Evolutionary conservation across 208 protist genomes (phyloP).

Genomic region (Angomonas desouzai): DNA sequence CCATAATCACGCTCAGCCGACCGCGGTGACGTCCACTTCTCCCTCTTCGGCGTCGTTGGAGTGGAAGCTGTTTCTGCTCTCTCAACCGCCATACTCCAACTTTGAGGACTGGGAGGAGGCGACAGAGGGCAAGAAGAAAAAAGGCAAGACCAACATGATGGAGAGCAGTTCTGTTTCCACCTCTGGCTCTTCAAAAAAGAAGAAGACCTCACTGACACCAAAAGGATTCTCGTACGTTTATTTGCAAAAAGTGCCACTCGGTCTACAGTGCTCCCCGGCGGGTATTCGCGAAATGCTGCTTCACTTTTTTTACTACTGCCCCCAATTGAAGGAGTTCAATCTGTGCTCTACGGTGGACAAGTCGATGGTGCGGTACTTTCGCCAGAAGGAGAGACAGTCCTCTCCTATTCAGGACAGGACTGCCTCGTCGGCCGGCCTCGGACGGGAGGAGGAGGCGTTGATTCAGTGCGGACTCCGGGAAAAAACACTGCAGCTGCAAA

Average conservation of each 20-base stretch:
- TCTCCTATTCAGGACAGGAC: background rate
- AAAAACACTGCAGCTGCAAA: background rate
- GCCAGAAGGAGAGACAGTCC: slow-evolving; percentile 18
- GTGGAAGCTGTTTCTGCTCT: slow-evolving; percentile 1
- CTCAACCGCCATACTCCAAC: slow-evolving; percentile 25
- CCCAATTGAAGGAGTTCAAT: slow-evolving; percentile 38
- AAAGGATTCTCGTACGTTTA: slow-evolving; percentile 35
- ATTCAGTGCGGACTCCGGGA: background rate
- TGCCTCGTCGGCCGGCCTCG: too few relatives aligned
- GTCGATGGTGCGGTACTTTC: slow-evolving; percentile 21
- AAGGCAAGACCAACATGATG: background rate
- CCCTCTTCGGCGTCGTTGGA: slow-evolving; percentile 1
- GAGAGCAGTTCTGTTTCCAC: background rate
- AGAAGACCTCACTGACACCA: slow-evolving; percentile 20
- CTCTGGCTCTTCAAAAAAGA: too few relatives aligned
- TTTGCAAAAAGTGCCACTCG: slow-evolving; percentile 51
- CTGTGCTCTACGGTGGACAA: slow-evolving; percentile 54
- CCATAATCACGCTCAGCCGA: background rate
- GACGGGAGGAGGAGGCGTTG: background rate
- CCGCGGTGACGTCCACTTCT: background rate
- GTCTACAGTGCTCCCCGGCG: slow-evolving; percentile 44
- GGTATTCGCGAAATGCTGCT: slow-evolving; percentile 68
- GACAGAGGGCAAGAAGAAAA: background rate
- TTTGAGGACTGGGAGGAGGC: slow-evolving; percentile 25
- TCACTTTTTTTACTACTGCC: slow-evolving; percentile 73